These are phyloP conservation scores for Sistotremastrum niveocremeum DNA, from an alignment of 768 basidiomycete species.

Conservation along the genomic window DNA sequence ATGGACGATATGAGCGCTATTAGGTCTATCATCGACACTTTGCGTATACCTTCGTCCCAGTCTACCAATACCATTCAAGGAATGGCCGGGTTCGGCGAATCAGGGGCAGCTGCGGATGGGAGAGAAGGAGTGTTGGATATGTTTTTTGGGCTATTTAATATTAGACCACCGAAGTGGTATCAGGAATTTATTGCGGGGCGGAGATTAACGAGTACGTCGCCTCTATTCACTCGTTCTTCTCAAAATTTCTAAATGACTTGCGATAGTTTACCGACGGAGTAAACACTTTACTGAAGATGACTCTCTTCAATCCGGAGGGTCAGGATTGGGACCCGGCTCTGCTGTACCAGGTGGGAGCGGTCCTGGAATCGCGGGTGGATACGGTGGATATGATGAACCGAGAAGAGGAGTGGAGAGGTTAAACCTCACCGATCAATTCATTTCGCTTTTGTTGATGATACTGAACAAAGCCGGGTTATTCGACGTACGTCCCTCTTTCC, in stretches of 20 bases:
- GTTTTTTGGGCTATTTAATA: constrained; percentile 86
- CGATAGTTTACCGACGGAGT: constrained; percentile 5
- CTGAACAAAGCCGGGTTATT: constrained; percentile 79
- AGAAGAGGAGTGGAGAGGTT: constrained; percentile 35
- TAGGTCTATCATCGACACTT: constrained; percentile 67
- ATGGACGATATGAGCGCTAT: constrained; percentile 82
- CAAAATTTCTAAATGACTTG: not conserved
- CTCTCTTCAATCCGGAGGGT: not conserved
- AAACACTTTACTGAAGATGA: not conserved
- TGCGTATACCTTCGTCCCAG: constrained; percentile 62
- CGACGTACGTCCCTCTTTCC: constrained; percentile 41
- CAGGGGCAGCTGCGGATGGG: constrained; percentile 24
- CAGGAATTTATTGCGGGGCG: constrained; percentile 84
- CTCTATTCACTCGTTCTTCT: constrained; percentile 3
- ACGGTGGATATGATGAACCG: no score
- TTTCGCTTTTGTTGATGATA: constrained; percentile 71
- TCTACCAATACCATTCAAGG: no score
- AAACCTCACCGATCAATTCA: constrained; percentile 86
- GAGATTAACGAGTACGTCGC: constrained; percentile 65
- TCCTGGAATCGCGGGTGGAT: no score
- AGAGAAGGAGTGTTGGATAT: constrained; percentile 79
- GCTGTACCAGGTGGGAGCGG: no score
- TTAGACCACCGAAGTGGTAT: constrained; percentile 88
- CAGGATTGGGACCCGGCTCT: no score
- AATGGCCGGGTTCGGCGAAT: not conserved